Percentiles rank a stretch among this genome's conserved stretches.
Evolutionary conservation across 371 early-diverging fungal genomes (phyloP).

Genomic region (Mortierella sp.): DNA sequence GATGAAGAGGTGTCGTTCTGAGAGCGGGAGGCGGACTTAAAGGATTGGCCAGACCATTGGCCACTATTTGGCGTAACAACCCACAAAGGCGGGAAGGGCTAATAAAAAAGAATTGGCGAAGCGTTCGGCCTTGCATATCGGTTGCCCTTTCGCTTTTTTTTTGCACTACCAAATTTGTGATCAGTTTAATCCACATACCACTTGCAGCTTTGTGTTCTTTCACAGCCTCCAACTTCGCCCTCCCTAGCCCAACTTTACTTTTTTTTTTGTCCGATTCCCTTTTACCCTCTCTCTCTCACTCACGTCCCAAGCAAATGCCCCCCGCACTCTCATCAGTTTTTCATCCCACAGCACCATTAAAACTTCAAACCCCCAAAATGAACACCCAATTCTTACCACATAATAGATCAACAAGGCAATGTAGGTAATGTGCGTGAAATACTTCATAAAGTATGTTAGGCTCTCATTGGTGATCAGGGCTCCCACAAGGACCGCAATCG

Average conservation of each 20-base stretch:
- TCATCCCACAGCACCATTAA: not conserved
- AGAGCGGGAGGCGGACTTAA: slow-evolving; percentile 15
- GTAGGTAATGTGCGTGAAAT: slow-evolving; percentile 29
- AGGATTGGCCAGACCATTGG: slow-evolving; percentile 31
- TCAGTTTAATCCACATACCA: not conserved
- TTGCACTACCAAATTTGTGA: not conserved
- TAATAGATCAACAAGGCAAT: slow-evolving; percentile 23
- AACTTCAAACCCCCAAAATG: not conserved
- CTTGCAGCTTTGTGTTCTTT: not conserved
- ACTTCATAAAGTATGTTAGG: slow-evolving; percentile 28
- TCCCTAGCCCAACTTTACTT: not conserved
- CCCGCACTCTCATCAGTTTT: no score
- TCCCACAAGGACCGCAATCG: slow-evolving; percentile 24
- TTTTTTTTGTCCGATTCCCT: not conserved
- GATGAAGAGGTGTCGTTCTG: slow-evolving; percentile 6
- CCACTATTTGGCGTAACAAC: slow-evolving; percentile 7
- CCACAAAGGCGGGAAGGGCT: not conserved
- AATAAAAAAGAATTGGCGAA: no score
- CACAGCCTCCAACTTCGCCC: not conserved
- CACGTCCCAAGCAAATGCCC: not conserved
- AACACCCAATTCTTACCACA: slow-evolving; percentile 14
- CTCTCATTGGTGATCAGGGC: slow-evolving; percentile 26
- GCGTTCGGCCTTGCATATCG: not conserved
- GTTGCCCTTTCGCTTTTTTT: not conserved
- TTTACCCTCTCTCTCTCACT: not conserved